Conservation (phyloP, 169 alveolate species). For the Cardiosporidium cionae region DNA sequence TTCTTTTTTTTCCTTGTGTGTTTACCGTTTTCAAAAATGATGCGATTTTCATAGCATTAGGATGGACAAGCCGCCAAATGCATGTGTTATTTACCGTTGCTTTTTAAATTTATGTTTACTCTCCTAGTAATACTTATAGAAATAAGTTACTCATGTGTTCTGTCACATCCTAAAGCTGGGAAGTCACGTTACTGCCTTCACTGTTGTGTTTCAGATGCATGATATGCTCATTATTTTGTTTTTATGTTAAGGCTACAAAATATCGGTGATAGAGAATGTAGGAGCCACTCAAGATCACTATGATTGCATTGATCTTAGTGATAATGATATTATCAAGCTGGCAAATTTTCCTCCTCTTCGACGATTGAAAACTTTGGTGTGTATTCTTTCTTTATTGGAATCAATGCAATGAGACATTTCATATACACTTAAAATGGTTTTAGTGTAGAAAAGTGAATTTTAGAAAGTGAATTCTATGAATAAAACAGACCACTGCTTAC, state of each 20-base stretch:
- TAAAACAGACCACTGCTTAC: neutral
- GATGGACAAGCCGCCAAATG: no score
- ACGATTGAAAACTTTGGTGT: constrained; percentile 64
- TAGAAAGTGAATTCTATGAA: neutral
- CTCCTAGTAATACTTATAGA: no score
- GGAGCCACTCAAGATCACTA: constrained; percentile 79
- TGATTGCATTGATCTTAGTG: constrained; percentile 76
- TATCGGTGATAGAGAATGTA: constrained; percentile 68
- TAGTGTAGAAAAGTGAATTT: neutral
- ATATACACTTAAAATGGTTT: neutral
- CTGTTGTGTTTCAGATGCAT: no score
- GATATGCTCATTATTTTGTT: no score
- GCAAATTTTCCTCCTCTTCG: constrained; percentile 68
- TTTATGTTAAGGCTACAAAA: constrained; percentile 60
- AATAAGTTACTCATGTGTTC: no score
- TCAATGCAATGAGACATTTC: neutral
- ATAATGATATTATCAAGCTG: constrained; percentile 73
- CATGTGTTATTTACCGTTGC: no score
- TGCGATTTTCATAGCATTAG: no score
- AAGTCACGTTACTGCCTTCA: no score
- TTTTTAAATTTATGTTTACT: no score
- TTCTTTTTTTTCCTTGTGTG: no score
- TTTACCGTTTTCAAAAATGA: no score
- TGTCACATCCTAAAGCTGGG: no score
- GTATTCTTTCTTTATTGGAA: neutral